Evolutionary conservation across 345 rosid genomes (phyloP), one percentile per base, ranked within the genome.

Genomic region (Cochlearia excelsa): DNA sequence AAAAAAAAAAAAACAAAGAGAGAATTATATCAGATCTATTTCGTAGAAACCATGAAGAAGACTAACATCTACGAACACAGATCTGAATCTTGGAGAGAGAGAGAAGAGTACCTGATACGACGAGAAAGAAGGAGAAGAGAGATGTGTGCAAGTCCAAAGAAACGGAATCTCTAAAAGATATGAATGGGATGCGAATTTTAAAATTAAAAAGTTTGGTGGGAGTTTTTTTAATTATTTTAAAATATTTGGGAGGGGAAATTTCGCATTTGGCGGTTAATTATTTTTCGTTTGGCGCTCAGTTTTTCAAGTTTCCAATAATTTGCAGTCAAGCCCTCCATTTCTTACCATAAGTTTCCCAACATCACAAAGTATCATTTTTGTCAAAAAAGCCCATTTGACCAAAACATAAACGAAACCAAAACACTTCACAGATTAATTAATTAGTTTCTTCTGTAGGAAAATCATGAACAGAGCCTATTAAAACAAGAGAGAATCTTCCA

Each of bases 181-280:
- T 16, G 67, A 59, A 46, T 45, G 26, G 3, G 23, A 16, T 16
- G 23, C 23, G 23, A 16, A 41, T 46, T 68, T 58, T 38, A 38
- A 61, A 46, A 37, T 40, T 46, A n/a, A 3, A 68, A 61, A 16
- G 44, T 54, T 68, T 54, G 73, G 73, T 61, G 73, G 73, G 67
- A 61, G 26, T 68, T 68, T 68, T 61, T 2, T 16, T 16, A 46
- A 59, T 30, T 61, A 54, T 46, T 68, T 61, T 68, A 8, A 54
- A 68, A 48, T 1, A 23, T 1, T 40, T 54, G 61, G 73, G 73
- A 16, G 23, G 67, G 57, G 61, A 31, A 60, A 5, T 4, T 46
- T 27, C 3, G n/a, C 23, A 55, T 48, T 54, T 53, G 54, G 55
- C 61, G 61, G 61, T 46, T 60, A 2, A 50, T 16, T 16, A 66